Base-by-base conservation (phyloP, 192 early-diverging fungal genomes). In the Borealophlyctis nickersoniae region DNA sequence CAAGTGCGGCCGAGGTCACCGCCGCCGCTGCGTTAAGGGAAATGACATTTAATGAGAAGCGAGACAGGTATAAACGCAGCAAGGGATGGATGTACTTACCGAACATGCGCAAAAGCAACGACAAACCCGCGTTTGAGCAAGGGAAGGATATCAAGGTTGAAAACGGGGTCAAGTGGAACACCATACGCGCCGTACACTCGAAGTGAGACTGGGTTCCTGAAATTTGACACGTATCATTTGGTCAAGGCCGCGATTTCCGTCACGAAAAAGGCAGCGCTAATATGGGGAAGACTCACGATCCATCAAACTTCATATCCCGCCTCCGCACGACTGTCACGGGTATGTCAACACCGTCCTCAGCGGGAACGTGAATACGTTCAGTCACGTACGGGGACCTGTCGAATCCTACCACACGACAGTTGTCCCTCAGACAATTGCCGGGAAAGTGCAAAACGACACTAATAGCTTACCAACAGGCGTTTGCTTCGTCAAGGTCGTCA, bases 1-100 rank as follows among this genome's bases (percentile, higher is more conserved):
- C 74, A 76, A 4, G 19, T 11, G 1, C 9, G 14, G 11, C 74
- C 74, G 9, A 76, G 36, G 23, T 87, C 86, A 33, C 78, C 67
- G 48, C 86, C 86, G 11, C 86, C 86, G 36, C 82, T 58, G 26
- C 13, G 31, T 7, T 16, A 53, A 9, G n/a, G n/a, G n/a, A n/a
- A n/a, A n/a, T n/a, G n/a, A n/a, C n/a, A n/a, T n/a, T n/a, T n/a
- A n/a, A 19, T 53, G 11, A 9, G 52, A 19, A 19, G 9, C 52
- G 52, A 16, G 27, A 24, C 52, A 7, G 11, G 27, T 53, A 16
- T 16, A 7, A 7, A 7, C 9, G 27, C 52, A 16, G 11, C 52
- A 9, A 53, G n/a, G n/a, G 45, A n/a, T 48, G 45, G 52, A 53
- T n/a, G n/a, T 50, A 26, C 60, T n/a, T 58, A 66, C 67, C 73